phyloP scores from a whole-genome alignment of 495 filamentous ascomycete species.

The Paragyromitra xinjiangensis region DNA sequence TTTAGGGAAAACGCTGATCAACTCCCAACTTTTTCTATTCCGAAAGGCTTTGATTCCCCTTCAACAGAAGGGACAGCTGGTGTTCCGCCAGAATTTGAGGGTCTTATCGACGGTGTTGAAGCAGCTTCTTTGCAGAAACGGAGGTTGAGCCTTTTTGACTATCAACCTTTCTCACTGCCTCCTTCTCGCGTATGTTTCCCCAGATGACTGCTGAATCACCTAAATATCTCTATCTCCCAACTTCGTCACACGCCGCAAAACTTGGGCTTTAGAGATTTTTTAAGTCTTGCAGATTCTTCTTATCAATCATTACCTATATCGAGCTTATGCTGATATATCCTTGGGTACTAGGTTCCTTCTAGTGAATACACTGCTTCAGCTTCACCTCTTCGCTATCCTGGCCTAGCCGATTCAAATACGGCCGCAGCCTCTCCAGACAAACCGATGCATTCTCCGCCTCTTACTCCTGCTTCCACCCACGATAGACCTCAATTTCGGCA shows the following conservation, averaged over 20 bases:
- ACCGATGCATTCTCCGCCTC: slow-evolving; percentile 83
- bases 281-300: slow-evolving; percentile 5
- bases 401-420: slow-evolving; percentile 38
- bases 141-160: slow-evolving; percentile 55
- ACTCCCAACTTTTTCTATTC: slow-evolving; percentile 49
- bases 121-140: slow-evolving; percentile 51
- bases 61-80: slow-evolving; percentile 12
- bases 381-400: slow-evolving; percentile 40
- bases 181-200: slow-evolving; percentile 55
- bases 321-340: slow-evolving; percentile 23
- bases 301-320: slow-evolving; percentile 8
- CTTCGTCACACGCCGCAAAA: not conserved
- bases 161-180: slow-evolving; percentile 55
- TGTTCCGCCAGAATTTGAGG: slow-evolving; percentile 32
- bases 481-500: slow-evolving; percentile 56
- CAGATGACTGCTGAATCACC: not conserved
- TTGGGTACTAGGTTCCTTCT: slow-evolving; percentile 49
- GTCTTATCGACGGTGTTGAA: slow-evolving; percentile 33
- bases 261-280: slow-evolving; percentile 6
- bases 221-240: slow-evolving; percentile 15
- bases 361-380: slow-evolving; percentile 37
- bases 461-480: slow-evolving; percentile 81
- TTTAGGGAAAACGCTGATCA: slow-evolving; percentile 34
- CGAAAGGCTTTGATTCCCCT: slow-evolving; percentile 33
- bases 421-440: slow-evolving; percentile 53